These are phyloP conservation scores for Taphrina populina DNA, from an alignment of 1,139 yeast species.

Conservation along the genomic window DNA sequence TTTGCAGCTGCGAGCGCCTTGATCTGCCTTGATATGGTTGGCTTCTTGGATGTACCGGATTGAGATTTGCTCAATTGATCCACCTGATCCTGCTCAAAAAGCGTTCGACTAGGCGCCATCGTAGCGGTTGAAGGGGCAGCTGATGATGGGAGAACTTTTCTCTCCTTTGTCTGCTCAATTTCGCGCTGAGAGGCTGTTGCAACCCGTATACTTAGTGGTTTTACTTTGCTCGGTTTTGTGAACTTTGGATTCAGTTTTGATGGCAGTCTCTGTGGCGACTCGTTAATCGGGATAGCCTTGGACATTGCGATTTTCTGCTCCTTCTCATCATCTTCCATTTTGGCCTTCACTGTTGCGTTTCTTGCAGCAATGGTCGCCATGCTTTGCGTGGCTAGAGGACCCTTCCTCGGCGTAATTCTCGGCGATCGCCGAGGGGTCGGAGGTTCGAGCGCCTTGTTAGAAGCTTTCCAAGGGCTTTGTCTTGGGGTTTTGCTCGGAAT, in stretches of 20 bases:
- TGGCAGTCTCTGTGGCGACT: not conserved
- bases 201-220: slow-evolving; percentile 35
- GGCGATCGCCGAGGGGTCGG: slow-evolving; percentile 14
- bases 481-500: slow-evolving; percentile 21
- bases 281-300: no score
- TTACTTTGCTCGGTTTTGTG: not conserved
- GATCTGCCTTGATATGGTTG: slow-evolving; percentile 18
- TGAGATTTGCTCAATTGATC: slow-evolving; percentile 16
- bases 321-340: not conserved
- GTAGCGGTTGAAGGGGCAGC: not conserved
- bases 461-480: not conserved
- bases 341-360: slow-evolving; percentile 1
- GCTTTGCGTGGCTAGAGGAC: slow-evolving; percentile 5
- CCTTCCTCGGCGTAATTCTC: slow-evolving; percentile 9
- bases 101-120: not conserved
- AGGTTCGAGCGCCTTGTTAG: not conserved
- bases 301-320: not conserved
- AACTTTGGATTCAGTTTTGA: not conserved
- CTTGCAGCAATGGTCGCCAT: slow-evolving; percentile 23
- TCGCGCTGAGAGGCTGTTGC: slow-evolving; percentile 37
- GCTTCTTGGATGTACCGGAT: not conserved
- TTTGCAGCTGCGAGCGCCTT: slow-evolving; percentile 36
- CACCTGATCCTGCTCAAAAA: slow-evolving; percentile 2
- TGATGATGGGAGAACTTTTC: slow-evolving; percentile 1
- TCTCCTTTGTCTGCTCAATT: slow-evolving; percentile 26